Percentiles rank a stretch among this genome's conserved stretches.
These are phyloP conservation scores for Kingdonia uniflora DNA, from an alignment of 164 flowering plant genomes.

Conservation along the genomic window DNA sequence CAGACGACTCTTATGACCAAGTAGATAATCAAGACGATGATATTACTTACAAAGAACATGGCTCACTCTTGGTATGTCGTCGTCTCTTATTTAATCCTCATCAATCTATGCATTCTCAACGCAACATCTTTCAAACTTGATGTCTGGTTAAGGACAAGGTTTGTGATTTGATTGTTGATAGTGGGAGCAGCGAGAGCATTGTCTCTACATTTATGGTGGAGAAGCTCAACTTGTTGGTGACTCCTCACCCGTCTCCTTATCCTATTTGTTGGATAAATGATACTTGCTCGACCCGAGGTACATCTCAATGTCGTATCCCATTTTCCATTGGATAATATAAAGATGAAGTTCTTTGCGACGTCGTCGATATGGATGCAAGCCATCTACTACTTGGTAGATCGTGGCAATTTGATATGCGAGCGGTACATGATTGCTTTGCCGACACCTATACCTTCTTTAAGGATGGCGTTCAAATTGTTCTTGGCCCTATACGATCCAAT, in stretches of 20 bases:
- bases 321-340: no score
- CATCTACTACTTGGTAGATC: not conserved
- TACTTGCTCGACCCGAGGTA: no score
- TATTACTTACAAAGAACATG: no score
- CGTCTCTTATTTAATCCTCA: no score
- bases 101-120: no score
- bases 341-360: not conserved
- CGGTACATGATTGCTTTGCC: no score
- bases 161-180: not conserved
- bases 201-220: not conserved
- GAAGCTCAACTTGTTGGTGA: not conserved
- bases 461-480: no score
- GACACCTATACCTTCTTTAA: not conserved
- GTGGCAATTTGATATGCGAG: no score
- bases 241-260: not conserved
- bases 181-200: not conserved
- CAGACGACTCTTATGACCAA: no score
- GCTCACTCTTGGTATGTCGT: no score
- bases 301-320: no score
- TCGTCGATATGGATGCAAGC: not conserved
- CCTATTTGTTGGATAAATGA: not conserved
- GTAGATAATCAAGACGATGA: no score
- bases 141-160: not conserved
- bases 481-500: not conserved
- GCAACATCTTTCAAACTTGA: not conserved